Evolutionary conservation across 2,329 filamentous ascomycete species (phyloP).

Genomic region (Fusarium phyllophilum): DNA sequence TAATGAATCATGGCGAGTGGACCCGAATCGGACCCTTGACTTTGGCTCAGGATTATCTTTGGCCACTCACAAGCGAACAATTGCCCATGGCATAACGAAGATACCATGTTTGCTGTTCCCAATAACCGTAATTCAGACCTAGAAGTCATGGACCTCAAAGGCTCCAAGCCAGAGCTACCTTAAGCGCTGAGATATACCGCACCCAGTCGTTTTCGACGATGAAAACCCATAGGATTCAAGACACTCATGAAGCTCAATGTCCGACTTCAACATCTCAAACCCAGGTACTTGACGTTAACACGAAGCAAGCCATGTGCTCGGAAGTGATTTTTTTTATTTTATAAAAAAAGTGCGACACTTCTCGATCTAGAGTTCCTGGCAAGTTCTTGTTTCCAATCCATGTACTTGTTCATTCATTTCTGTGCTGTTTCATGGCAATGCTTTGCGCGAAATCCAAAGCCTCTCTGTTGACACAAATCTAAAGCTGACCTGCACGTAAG

Average conservation of each 20-base stretch:
- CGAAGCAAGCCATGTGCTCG: not conserved
- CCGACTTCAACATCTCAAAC: not conserved
- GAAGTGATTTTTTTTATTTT: no score
- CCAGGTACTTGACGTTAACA: not conserved
- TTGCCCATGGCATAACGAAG: constrained; percentile 20
- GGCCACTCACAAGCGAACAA: constrained; percentile 24
- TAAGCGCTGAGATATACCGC: not conserved
- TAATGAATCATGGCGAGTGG: not conserved
- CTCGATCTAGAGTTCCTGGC: not conserved
- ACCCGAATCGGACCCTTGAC: constrained; percentile 2
- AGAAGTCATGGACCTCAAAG: not conserved
- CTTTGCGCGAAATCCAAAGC: not conserved
- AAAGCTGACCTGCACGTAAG: not conserved
- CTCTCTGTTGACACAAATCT: not conserved
- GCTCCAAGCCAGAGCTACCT: not conserved
- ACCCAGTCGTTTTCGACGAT: not conserved
- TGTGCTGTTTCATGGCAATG: not conserved
- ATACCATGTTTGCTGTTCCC: not conserved
- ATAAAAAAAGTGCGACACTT: not conserved
- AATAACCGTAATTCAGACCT: not conserved
- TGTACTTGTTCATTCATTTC: not conserved
- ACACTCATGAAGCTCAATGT: not conserved
- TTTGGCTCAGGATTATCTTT: not conserved
- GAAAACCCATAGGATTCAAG: not conserved
- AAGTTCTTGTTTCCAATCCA: not conserved